Evolutionary conservation across 176 grass and related monocot species (phyloP).

Genomic region (Oropetium thomaeum): DNA sequence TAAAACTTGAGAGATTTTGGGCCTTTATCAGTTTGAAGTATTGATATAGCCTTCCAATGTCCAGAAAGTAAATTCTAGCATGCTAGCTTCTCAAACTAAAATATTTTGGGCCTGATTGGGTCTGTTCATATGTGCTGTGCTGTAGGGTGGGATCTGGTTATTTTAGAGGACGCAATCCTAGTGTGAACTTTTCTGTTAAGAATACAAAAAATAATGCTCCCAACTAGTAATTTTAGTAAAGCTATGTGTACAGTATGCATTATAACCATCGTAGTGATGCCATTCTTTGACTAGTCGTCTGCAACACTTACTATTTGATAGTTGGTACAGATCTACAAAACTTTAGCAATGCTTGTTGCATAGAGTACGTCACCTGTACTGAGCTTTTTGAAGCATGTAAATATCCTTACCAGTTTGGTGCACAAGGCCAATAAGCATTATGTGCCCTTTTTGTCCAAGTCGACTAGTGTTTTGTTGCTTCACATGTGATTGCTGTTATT

Average conservation of each 20-base stretch:
- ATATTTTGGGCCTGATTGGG: background rate
- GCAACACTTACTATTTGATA: background rate
- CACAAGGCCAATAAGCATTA: background rate
- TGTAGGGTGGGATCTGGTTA: no score
- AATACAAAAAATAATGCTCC: no score
- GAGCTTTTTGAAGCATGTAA: slow-evolving; percentile 8
- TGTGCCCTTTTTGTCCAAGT: background rate
- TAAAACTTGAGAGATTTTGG: no score
- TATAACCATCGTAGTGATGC: no score
- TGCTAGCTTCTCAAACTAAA: no score
- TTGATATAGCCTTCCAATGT: no score
- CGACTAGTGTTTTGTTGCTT: background rate
- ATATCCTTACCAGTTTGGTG: background rate
- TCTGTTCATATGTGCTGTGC: background rate
- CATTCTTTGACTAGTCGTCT: background rate
- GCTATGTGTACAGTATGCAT: background rate
- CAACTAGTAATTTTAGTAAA: background rate
- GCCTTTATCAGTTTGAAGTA: no score
- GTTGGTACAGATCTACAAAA: background rate
- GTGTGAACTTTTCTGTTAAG: no score
- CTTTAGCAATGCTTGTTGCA: background rate
- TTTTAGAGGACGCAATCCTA: no score
- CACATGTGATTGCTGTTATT: slow-evolving; percentile 19
- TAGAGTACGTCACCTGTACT: background rate
- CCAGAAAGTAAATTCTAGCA: no score